Evolutionary conservation across 2,329 filamentous ascomycete species (phyloP).

Genomic region (Aspergillus sp.): DNA sequence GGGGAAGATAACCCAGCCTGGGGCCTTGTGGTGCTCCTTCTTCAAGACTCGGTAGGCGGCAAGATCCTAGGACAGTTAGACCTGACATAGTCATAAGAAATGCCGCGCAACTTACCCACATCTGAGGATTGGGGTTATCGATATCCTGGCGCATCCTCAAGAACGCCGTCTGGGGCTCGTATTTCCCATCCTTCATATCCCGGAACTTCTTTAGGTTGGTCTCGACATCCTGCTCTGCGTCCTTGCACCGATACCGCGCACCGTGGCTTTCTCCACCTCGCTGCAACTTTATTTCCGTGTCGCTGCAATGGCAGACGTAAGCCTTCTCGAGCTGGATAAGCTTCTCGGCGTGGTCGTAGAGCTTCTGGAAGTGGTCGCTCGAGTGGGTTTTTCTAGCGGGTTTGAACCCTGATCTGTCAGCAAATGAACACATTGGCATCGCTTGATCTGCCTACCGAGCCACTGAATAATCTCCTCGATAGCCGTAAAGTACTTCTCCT

Average conservation of each 20-base stretch:
- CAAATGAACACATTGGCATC: neutral
- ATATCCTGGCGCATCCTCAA: conserved; percentile 87
- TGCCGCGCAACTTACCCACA: conserved; percentile 60
- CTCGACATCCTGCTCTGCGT: conserved; percentile 54
- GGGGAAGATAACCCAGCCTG: conserved; percentile 87
- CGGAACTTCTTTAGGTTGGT: conserved; percentile 65
- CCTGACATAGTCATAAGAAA: neutral
- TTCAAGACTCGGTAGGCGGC: conserved; percentile 85
- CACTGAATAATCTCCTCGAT: conserved; percentile 86
- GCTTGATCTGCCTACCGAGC: conserved; percentile 50
- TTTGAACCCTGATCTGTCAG: conserved; percentile 59
- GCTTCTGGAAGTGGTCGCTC: conserved; percentile 82
- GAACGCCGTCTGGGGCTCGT: conserved; percentile 78
- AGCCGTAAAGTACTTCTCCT: conserved; percentile 84
- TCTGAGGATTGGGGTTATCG: conserved; percentile 80
- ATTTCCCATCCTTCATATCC: conserved; percentile 88
- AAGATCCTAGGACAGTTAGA: conserved; percentile 55
- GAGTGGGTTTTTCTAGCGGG: conserved; percentile 80
- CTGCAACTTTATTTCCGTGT: conserved; percentile 81
- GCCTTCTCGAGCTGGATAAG: conserved; percentile 69
- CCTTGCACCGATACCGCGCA: conserved; percentile 49
- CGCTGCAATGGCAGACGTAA: conserved; percentile 82
- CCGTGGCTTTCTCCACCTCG: conserved; percentile 71
- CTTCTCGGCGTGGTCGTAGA: conserved; percentile 87
- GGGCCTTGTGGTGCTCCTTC: conserved; percentile 52